Base-by-base conservation (phyloP, 2,329 filamentous ascomycete genomes). In the Calonectria henricotiae region DNA sequence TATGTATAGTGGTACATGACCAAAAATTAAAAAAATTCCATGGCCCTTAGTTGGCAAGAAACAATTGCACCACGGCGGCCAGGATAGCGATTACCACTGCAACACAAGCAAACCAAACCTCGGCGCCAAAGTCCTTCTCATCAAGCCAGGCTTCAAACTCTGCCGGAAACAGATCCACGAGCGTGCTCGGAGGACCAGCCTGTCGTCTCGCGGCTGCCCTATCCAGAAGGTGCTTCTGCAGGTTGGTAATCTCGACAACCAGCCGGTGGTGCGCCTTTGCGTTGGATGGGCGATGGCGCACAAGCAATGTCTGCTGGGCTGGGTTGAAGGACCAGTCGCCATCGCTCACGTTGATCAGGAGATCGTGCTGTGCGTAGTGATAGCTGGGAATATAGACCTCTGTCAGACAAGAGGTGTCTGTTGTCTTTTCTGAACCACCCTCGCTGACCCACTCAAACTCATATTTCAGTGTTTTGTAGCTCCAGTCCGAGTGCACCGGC, bases 351-450 rank as follows among this genome's bases (percentile, higher is more conserved):
- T 70, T 67, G 23, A 82, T 65, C 3, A 73, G 67, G 39, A 82
- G 62, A 15, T 79, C 70, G 62, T 80, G 76, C 2, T 51, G 66
- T 0, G 71, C 76, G 44, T 82, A 85, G 73, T 85, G 83, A 35
- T 85, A 85, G 11, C 70, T 72, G 0, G 83, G 83, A 35, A 85
- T 72, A 39, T 81, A 85, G 15, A 84, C 75, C 67, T 85, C 83
- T 0, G 83, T 84, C 17, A 80, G 25, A 6, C 66, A 54, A 2
- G 74, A 37, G 15, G 74, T 80, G 15, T 79, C 74, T 13, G 65
- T 44, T 7, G 72, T 58, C 49, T 71, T 71, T 3, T 77, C 75
- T 15, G 66, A 62, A 37, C 35, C 60, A 37, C 55, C 51, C 30
- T 54, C 37, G 67, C 75, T 76, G 35, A 68, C 47, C 79, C 83